A percentile compares a stretch with the other conserved stretches of the same genome.
Conservation (phyloP, 1,284 basidiomycete species). For the Naganishia sp. region DNA sequence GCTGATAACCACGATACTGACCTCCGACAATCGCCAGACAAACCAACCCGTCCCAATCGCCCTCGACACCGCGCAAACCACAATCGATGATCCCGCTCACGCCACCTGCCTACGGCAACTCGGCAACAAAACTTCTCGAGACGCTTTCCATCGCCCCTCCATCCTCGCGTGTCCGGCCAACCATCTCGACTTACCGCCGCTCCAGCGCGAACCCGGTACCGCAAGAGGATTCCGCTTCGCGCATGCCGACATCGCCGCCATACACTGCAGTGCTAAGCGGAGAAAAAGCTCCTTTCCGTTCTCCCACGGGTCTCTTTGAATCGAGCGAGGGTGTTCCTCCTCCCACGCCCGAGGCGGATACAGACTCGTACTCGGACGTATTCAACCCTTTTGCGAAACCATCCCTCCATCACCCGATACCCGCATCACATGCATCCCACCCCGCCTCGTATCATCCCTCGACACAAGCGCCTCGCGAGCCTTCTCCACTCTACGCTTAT, state of each 20-base stretch:
- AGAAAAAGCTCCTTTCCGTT: neutral
- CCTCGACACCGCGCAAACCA: neutral
- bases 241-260: constrained; percentile 12
- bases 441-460: no score
- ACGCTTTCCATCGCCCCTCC: neutral
- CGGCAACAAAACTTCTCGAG: constrained; percentile 20
- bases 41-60: neutral
- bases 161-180: neutral
- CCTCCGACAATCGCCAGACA: neutral
- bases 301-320: neutral
- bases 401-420: neutral
- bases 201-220: neutral
- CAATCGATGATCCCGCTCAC: neutral
- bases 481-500: constrained; percentile 5
- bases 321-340: neutral
- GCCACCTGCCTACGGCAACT: constrained; percentile 13
- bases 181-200: constrained; percentile 22
- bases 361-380: constrained; percentile 19
- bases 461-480: neutral
- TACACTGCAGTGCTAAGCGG: constrained; percentile 7
- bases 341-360: constrained; percentile 6
- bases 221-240: neutral
- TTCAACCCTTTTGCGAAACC: constrained; percentile 13
- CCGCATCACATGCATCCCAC: no score
- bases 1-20: neutral